phyloP scores from a whole-genome alignment of 1,284 basidiomycete genomes.

The Kalmanozyma brasiliensis region DNA sequence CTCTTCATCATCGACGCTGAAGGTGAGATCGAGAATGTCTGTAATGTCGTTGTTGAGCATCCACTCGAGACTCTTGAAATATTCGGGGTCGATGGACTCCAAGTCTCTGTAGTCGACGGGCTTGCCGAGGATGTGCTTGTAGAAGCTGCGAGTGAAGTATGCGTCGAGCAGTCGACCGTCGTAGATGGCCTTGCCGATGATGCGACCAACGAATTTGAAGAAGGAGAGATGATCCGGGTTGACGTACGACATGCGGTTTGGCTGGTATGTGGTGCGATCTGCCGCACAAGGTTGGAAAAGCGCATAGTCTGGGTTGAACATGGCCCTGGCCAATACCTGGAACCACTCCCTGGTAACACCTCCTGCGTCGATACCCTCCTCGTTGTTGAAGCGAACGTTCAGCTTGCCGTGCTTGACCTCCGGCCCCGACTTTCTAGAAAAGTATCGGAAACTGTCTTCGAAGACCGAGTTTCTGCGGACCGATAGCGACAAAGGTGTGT shows the following conservation, averaged over 20 bases:
- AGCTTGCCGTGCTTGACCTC: conserved; percentile 99
- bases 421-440: conserved; percentile 89
- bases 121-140: conserved; percentile 67
- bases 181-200: conserved; percentile 93
- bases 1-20: conserved; percentile 90
- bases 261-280: conserved; percentile 92
- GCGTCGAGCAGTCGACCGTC: conserved; percentile 96
- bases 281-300: conserved; percentile 91
- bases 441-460: conserved; percentile 93
- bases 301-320: conserved; percentile 99
- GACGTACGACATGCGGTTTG: conserved; percentile 84
- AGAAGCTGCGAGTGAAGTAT: conserved; percentile 80
- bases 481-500: conserved; percentile 86
- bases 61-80: conserved; percentile 79
- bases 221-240: conserved; percentile 95
- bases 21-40: conserved; percentile 79
- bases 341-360: conserved; percentile 99
- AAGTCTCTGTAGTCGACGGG: conserved; percentile 65
- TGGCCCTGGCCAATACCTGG: conserved; percentile 94
- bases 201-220: conserved; percentile 98
- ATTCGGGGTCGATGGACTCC: conserved; percentile 72
- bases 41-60: conserved; percentile 73
- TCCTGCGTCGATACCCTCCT: conserved; percentile 98
- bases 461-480: conserved; percentile 93
- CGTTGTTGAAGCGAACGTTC: conserved; percentile 94